Base-by-base conservation (phyloP, 2,329 filamentous ascomycete genomes). In the Sporothrix brasiliensis region DNA sequence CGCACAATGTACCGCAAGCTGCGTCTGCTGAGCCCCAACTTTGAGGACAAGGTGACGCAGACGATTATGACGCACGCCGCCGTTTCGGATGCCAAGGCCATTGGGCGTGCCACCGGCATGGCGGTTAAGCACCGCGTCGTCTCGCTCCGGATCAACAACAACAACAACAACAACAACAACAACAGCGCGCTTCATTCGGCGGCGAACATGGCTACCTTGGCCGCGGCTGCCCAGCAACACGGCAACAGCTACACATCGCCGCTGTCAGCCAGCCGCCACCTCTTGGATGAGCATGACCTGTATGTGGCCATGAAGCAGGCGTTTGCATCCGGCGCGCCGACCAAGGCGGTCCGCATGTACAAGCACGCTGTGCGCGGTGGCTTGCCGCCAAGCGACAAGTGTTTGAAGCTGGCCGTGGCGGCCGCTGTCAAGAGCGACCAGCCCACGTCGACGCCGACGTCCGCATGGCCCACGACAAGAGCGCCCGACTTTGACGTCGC, bases 381-480 rank as follows among this genome's bases (percentile, higher is more conserved):
- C 21, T 77, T 84, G 74, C 76, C 77, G 1, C 78, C 79, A 71
- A 81, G 80, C 39, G 74, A 75, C 3, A 78, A 80, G 30, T 84
- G 82, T 68, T 78, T 87, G 16, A 80, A 82, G n/a, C 77, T 86
- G 5, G 84, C 82, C 10, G 81, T 87, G 10, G 74, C 80, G 11
- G 83, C 84, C 1, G 78, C 80, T 16, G 74, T 86, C 67, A 76
- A 76, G 19, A 76, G 54, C 1, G 68, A 79, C 50, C 75, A 75
- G 3, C 70, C 11, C 10, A 24, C 21, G 34, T 34, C 53, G 3
- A 6, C 65, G 30, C 24, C 34, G 24, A 19, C n/a, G 34, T 21
- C 21, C 41, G 16, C 27, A 24, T 10, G 3, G 27, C 27, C 21
- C 50, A 41, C 16, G 7, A 21, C 47, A 10, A 50, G 11, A 7